Evolutionary conservation across 805 yeast species (phyloP).

Genomic region (Clavispora asparagi): DNA sequence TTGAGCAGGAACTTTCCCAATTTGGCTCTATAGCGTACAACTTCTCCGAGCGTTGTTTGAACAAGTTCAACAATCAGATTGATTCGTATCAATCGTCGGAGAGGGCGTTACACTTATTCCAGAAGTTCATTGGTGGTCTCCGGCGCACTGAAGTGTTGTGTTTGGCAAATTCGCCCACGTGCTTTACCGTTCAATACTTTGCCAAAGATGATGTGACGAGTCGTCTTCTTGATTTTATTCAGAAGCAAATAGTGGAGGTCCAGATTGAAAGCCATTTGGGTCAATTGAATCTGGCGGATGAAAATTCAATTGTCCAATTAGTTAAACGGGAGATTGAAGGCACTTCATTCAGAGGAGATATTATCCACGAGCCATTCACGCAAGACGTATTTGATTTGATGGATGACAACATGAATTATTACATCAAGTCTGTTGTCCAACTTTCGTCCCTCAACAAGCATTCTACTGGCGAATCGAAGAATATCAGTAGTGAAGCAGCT

Average conservation of each 20-base stretch:
- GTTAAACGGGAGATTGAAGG: not conserved
- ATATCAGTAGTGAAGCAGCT: not conserved
- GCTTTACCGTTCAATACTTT: not conserved
- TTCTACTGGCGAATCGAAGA: not conserved
- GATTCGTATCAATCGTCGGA: not conserved
- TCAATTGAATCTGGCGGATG: not conserved
- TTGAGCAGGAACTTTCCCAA: not conserved
- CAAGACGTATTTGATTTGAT: conserved; percentile 19
- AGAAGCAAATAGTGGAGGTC: not conserved
- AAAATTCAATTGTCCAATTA: not conserved
- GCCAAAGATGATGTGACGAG: not conserved
- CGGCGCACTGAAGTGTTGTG: conserved; percentile 17
- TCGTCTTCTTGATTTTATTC: not conserved
- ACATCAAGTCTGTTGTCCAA: conserved; percentile 16
- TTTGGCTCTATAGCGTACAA: not conserved
- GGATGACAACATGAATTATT: conserved; percentile 24
- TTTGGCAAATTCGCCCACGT: conserved; percentile 3
- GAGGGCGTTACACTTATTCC: conserved; percentile 16
- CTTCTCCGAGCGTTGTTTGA: not conserved
- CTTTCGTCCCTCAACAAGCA: conserved; percentile 1
- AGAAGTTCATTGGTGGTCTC: conserved; percentile 23
- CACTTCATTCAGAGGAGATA: not conserved
- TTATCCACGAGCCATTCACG: conserved; percentile 13
- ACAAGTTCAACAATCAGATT: not conserved
- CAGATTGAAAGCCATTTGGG: not conserved